Base-by-base conservation (phyloP, 1,139 yeast genomes). In the Eremothecium coryli region DNA sequence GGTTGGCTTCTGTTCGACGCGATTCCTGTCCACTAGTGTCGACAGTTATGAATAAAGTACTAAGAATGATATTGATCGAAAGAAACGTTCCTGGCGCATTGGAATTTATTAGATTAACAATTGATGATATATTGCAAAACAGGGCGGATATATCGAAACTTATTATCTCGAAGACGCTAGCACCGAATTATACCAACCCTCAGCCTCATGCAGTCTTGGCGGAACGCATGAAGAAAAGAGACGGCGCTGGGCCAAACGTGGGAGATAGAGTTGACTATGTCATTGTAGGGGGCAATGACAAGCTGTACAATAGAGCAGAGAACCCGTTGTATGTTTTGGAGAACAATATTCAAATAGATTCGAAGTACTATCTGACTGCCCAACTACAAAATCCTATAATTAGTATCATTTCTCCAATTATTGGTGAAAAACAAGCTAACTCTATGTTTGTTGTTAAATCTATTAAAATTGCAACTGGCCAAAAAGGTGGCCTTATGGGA, bases 201-300 rank as follows among this genome's bases (percentile, higher is more conserved):
- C 98, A 93, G 58, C 96, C 98, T 0, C 99, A 93, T 56, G 94
- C 90, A 18, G 96, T 88, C 49, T 68, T 93, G 34, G 96, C 98
- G 0, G 95, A 88, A 51, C 70, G 97, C 49, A 93, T 93, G 96
- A 73, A 77, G 37, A 86, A 86, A 56, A 80, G 99, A 65, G 98
- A 93, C 54, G 90, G 99, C 18, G 80, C 93, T 4, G 98, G 98
- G 0, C 98, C 98, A 3, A 77, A 88, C 4, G 70, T 90, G 36
- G 99, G 99, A 37, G 99, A 93, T 56, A 84, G 99, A 64, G 98
- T 93, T 26, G 97, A 97, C 2, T 93, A 90, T 57, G 98, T 93
- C 24, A 88, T 93, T 41, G 79, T 82, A 47, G 84, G 84, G 32
- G 80, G 93, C 0, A 82, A 90, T 44, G 86, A 81, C 39, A 88